Evolutionary conservation across 768 basidiomycete species (phyloP), one percentile per base, ranked within the genome.

Genomic region (Tricholoma bakamatsutake): DNA sequence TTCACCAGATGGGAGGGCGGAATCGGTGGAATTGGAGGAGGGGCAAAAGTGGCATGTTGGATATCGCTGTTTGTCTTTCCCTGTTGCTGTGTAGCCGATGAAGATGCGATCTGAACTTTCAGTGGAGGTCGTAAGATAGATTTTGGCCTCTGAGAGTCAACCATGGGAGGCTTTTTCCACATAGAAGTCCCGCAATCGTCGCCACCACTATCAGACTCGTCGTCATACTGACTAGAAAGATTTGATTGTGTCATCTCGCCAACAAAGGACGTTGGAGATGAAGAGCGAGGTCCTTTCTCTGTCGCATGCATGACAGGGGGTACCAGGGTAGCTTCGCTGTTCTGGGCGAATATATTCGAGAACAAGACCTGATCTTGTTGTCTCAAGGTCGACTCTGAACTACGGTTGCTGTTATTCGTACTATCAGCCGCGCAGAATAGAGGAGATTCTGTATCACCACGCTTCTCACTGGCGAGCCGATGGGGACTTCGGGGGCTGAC

Each of bases 401-500:
- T 62, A 42, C 59, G 50, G 39, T 59, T 50, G 9, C 58, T 51
- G 4, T 59, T 59, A 33, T 60, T 58, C 3, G 59, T 54, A n/a
- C 57, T 54, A 27, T 63, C 56, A 59, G 60, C 57, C 54, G 63
- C 58, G 63, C 71, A 60, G 39, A 69, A 62, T 9, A 69, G 61
- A 34, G 64, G 56, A 30, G 69, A 66, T 48, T 64, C 61, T 18
- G 57, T 54, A 33, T 59, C 59, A 40, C 58, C 64, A 51, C 58
- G 62, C 57, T 66, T 69, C 30, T 76, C 65, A 35, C 71, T 71
- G 12, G 71, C 59, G n/a, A 66, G 61, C 50, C 70, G 68, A 28
- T 73, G 70, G 7, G 77, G 79, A 52, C 77, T 78, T 42, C 70
- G 69, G 40, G 80, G 77, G 58, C 78, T 84, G 52, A 80, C 73